Conservation (phyloP, 768 basidiomycete genomes). For the Tremella yokohamensis region DNA sequence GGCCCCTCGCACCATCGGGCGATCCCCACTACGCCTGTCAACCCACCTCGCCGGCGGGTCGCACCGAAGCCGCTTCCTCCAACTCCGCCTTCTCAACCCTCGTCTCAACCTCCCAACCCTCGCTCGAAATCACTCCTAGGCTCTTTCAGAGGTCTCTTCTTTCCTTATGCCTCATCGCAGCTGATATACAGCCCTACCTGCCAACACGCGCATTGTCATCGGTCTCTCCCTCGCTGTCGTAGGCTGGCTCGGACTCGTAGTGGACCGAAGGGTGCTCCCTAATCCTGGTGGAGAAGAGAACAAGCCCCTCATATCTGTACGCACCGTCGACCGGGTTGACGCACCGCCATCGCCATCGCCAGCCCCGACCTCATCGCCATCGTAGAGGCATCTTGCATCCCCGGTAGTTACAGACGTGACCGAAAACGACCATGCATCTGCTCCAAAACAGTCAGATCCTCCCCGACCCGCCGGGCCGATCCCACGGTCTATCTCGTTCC, state of each 20-base stretch:
- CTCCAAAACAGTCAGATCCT: too few species aligned
- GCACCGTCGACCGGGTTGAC: neutral
- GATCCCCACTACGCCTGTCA: too few species aligned
- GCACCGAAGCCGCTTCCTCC: too few species aligned
- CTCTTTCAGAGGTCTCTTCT: neutral
- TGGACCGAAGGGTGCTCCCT: neutral
- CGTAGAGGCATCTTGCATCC: too few species aligned
- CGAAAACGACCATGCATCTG: too few species aligned
- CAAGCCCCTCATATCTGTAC: slow-evolving; percentile 1
- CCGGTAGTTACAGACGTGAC: too few species aligned
- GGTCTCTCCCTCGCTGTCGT: neutral
- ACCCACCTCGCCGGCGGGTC: too few species aligned
- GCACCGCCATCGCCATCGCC: too few species aligned
- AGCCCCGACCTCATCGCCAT: too few species aligned
- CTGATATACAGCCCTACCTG: slow-evolving; percentile 4
- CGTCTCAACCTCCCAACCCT: neutral
- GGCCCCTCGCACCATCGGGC: too few species aligned
- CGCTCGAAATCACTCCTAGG: slow-evolving; percentile 1
- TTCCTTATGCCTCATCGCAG: neutral
- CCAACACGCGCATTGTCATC: neutral
- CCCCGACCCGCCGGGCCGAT: neutral
- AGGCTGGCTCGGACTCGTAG: neutral
- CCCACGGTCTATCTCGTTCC: slow-evolving; percentile 6
- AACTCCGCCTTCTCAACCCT: too few species aligned
- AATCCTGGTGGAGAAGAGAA: neutral